phyloP scores from a whole-genome alignment of 495 filamentous ascomycete genomes.

The Neurospora sp. region DNA sequence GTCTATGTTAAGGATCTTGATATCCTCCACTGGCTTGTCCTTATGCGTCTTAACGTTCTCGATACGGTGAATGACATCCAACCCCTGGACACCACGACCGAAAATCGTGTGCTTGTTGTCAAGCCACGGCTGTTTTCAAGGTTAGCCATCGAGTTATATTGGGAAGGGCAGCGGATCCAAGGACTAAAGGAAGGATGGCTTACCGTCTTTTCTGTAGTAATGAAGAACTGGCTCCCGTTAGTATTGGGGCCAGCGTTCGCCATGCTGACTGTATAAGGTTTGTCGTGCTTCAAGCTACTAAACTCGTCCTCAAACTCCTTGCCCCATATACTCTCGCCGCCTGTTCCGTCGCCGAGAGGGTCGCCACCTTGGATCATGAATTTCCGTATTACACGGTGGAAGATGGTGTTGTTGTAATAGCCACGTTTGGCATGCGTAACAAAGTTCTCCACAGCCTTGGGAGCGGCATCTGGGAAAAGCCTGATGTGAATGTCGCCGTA shows the following conservation, averaged over 20 bases:
- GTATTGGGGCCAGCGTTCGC: conserved; percentile 87
- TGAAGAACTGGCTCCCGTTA: conserved; percentile 87
- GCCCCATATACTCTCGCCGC: conserved; percentile 96
- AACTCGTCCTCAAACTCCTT: conserved; percentile 95
- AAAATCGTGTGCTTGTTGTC: conserved; percentile 97
- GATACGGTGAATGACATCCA: conserved; percentile 95
- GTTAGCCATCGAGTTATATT: conserved; percentile 1
- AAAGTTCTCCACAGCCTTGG: conserved; percentile 98
- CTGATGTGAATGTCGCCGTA: conserved; percentile 93
- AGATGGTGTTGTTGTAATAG: conserved; percentile 96
- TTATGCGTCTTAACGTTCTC: conserved; percentile 88
- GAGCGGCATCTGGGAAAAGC: conserved; percentile 85
- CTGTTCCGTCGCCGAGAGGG: conserved; percentile 88
- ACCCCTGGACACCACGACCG: conserved; percentile 74
- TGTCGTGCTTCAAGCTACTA: conserved; percentile 82
- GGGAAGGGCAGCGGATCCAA: too few species aligned
- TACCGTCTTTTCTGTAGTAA: conserved; percentile 89
- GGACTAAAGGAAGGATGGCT: not conserved
- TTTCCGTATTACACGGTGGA: conserved; percentile 93
- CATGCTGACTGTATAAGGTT: conserved; percentile 93
- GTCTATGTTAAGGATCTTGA: conserved; percentile 92
- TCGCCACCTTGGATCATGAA: conserved; percentile 98
- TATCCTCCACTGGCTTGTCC: conserved; percentile 93
- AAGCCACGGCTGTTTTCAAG: conserved; percentile 59
- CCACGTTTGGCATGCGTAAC: conserved; percentile 78